Percentiles rank a stretch among this genome's conserved stretches.
phyloP scores from a whole-genome alignment of 2,329 filamentous ascomycete genomes.

The Salinomyces thailandicus region DNA sequence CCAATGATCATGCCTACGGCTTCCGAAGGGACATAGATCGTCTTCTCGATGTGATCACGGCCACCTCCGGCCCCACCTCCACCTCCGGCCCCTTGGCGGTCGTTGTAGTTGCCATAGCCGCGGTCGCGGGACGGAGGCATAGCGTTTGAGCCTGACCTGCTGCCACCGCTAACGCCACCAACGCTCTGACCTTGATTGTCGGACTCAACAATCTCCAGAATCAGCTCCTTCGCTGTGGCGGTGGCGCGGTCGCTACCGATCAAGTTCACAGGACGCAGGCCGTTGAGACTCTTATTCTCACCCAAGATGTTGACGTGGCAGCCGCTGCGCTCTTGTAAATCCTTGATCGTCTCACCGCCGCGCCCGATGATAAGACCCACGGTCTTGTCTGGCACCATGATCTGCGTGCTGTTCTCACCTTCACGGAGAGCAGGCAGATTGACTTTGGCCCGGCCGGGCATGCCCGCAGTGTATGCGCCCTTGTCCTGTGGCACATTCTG shows the following conservation, averaged over 20 bases:
- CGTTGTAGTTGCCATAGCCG: conserved; percentile 16
- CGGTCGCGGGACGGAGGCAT: conserved; percentile 19
- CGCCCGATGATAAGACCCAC: conserved; percentile 91
- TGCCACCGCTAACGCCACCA: conserved; percentile 22
- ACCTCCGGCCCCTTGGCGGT: conserved; percentile 32
- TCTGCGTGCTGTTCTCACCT: conserved; percentile 77
- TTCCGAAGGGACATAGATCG: conserved; percentile 77
- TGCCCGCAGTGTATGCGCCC: conserved; percentile 26
- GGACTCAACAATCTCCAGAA: conserved; percentile 89
- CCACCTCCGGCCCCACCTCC: conserved; percentile 34
- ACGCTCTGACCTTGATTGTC: conserved; percentile 39
- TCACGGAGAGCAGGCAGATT: conserved; percentile 51
- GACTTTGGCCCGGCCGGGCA: conserved; percentile 27
- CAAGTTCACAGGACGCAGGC: conserved; percentile 78
- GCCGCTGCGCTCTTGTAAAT: conserved; percentile 82
- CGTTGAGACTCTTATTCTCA: conserved; percentile 86
- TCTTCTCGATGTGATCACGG: conserved; percentile 59
- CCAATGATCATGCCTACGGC: conserved; percentile 95
- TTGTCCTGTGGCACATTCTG: conserved; percentile 28
- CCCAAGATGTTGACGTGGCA: conserved; percentile 93
- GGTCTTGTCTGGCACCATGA: conserved; percentile 89
- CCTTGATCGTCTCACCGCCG: conserved; percentile 83
- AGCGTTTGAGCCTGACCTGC: conserved; percentile 17
- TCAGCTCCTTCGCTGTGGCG: conserved; percentile 46
- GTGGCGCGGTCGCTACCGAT: conserved; percentile 70